Base-by-base conservation (phyloP, 768 basidiomycete species). In the Russula olivacea region DNA sequence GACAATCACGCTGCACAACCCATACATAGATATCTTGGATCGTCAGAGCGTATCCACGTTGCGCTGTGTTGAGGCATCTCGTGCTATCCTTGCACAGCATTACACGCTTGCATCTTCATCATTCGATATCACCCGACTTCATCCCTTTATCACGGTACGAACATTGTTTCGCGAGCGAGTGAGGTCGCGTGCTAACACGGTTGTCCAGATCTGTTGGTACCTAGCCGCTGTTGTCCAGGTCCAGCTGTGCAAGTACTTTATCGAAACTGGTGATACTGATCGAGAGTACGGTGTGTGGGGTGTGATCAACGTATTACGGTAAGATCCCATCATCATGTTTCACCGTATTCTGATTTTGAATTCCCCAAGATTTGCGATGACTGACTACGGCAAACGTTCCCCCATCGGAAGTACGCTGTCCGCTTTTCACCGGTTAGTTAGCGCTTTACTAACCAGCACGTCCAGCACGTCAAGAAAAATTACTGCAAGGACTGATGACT, bases 171-270 rank as follows among this genome's bases (percentile, higher is more conserved):
- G 6, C 21, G 3, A 14, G 30, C 15, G 1, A 14, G 19, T 11
- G 7, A 25, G 43, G 21, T 34, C 10, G 51, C 61, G 17, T 23
- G 59, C 36, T 67, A 55, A 66, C 58, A 30, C 38, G 9, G 41
- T 25, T 41, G 1, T 69, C 48, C 52, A 91, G 89, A 92, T 93
- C 51, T 91, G 90, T 72, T 93, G 91, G 91, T 93, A 93, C 73
- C 83, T 93, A 17, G 91, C 91, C 8, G 91, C 91, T 15, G 90
- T 89, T 5, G 88, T 93, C 4, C 86, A 91, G 71, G 84, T 93
- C 52, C 90, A 93, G 68, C 77, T 90, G 43, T 93, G 91, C 80
- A 91, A 89, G 71, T 85, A 89, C 69, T 88, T 86, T 70, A 92
- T 93, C 63, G 89, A 92, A 71, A 83, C 83, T 51, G 84, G 86